phyloP scores from a whole-genome alignment of 148 eudicot genomes.

The Rhododendron griersonianum region DNA sequence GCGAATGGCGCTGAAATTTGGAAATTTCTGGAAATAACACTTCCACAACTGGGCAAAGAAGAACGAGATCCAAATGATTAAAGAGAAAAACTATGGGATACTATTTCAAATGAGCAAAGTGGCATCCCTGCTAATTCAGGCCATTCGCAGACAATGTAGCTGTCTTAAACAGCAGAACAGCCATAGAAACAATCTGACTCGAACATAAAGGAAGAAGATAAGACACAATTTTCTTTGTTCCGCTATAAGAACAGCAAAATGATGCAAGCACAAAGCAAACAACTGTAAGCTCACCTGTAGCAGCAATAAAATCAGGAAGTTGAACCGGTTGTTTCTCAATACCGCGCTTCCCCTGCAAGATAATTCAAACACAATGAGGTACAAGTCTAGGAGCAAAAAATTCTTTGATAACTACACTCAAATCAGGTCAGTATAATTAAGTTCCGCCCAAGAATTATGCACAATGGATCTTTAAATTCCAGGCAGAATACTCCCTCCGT shows the following conservation, averaged over 20 bases:
- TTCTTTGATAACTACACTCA: neutral
- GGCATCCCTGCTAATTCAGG: neutral
- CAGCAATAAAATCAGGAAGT: conserved; percentile 99
- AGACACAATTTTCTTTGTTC: neutral
- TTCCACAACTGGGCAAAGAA: neutral
- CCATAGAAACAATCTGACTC: neutral
- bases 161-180: neutral
- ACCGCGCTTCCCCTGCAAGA: conserved; percentile 95
- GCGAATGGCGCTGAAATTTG: neutral
- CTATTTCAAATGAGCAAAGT: neutral
- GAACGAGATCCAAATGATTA: neutral
- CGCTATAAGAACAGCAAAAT: neutral
- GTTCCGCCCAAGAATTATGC: conserved; percentile 23
- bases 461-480: conserved; percentile 11
- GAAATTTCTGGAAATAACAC: neutral
- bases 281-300: conserved; percentile 58
- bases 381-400: conserved; percentile 12
- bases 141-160: neutral
- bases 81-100: neutral
- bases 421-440: neutral
- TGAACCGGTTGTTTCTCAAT: conserved; percentile 98
- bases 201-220: neutral
- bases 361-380: conserved; percentile 33
- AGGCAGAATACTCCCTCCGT: neutral
- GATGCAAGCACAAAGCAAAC: neutral